These are phyloP conservation scores for Candida pseudoglaebosa DNA, from an alignment of 805 yeast species.

Conservation along the genomic window DNA sequence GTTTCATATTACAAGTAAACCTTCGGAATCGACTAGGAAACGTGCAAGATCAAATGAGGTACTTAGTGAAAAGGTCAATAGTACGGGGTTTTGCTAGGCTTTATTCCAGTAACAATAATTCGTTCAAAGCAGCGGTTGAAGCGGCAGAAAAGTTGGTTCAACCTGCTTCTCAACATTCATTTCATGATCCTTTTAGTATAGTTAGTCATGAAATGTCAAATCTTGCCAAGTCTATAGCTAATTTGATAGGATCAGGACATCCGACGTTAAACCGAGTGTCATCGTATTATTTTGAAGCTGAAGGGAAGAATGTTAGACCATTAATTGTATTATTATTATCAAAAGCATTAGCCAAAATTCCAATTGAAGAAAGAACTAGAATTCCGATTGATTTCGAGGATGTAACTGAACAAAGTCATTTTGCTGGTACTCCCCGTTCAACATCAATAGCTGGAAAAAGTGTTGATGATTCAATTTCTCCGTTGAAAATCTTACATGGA, in stretches of 20 bases:
- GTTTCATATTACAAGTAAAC: too few relatives aligned
- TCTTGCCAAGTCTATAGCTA: constrained; percentile 81
- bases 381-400: constrained; percentile 59
- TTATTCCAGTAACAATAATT: constrained; percentile 5
- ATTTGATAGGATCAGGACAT: constrained; percentile 86
- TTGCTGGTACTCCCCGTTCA: constrained; percentile 51
- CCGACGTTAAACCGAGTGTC: constrained; percentile 89
- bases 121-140: constrained; percentile 55
- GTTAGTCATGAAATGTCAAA: constrained; percentile 92
- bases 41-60: background rate
- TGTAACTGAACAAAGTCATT: constrained; percentile 63
- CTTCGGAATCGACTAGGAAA: too few relatives aligned
- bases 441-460: constrained; percentile 58
- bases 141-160: constrained; percentile 74
- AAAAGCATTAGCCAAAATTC: constrained; percentile 75
- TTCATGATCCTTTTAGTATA: constrained; percentile 81
- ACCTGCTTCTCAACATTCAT: constrained; percentile 42
- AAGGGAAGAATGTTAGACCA: constrained; percentile 94
- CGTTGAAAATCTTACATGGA: constrained; percentile 81
- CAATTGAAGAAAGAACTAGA: constrained; percentile 61
- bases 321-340: constrained; percentile 78
- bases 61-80: background rate
- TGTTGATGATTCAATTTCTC: constrained; percentile 65
- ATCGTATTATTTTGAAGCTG: constrained; percentile 92
- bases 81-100: constrained; percentile 1